Base-by-base conservation (phyloP, 2,329 filamentous ascomycete species). In the Emericellopsis cladophorae region DNA sequence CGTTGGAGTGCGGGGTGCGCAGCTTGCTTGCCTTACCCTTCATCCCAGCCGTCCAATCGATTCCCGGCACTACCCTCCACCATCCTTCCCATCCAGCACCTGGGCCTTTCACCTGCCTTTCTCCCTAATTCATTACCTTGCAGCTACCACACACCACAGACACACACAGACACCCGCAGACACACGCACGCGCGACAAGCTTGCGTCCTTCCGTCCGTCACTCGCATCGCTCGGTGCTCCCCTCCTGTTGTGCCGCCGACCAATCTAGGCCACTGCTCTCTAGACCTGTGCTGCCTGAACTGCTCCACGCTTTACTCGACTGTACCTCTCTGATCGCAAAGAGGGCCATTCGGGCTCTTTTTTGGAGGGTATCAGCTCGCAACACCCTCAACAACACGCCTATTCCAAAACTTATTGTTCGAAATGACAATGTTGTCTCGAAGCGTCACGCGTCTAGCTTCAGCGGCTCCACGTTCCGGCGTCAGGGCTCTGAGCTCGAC, bases 401-500 rank as follows among this genome's bases (percentile, higher is more conserved):
- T 37, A 14, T 21, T 18, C 24, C 21, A n/a, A 32, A 16, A 29
- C 37, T 39, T 2, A 3, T n/a, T 31, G 18, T n/a, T 37, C 5
- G 6, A 14, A 23, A 14, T 23, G 53, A 55, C 46, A 45, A 74
- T 74, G 71, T 57, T 74, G 50, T 64, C 65, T 47, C 65, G 62
- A 53, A 68, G 69, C 54, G 57, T 78, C 50, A 54, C 70, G 50
- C 72, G 67, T 50, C 54, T 59, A 45, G 54, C 53, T 42, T 55
- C 56, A 42, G 55, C 55, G 50, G 62, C 64, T 49, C 64, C 65
- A 46, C 70, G 68, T 54, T 64, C 66, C 50, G 56, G 59, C 42
- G 55, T 70, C 46, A 71, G 79, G 51, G 64, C 75, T 50, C 73
- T 84, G 55, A 68, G 69, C 56, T 71, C 73, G 43, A 74, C 76